Evolutionary conservation across 148 eudicot genomes (phyloP).

Genomic region (Talinum fruticosum): DNA sequence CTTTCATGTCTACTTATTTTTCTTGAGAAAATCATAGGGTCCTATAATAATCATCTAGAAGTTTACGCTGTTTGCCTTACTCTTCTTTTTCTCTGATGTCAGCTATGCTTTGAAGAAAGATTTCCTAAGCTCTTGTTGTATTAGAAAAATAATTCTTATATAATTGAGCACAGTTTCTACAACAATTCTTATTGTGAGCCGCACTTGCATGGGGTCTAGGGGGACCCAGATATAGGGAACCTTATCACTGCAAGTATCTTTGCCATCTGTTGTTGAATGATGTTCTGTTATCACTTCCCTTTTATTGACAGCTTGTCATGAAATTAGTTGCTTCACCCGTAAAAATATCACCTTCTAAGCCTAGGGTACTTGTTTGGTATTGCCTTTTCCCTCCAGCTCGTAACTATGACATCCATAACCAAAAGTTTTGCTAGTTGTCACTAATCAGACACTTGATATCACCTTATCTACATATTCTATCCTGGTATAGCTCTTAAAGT

Average conservation of each 20-base stretch:
- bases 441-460: no score
- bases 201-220: no score
- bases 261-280: not conserved
- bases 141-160: no score
- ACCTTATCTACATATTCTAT: no score
- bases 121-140: not conserved
- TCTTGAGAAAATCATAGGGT: not conserved
- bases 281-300: not conserved
- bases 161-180: no score
- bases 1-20: not conserved
- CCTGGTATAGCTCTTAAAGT: no score
- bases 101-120: not conserved
- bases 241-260: no score
- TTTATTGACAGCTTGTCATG: not conserved
- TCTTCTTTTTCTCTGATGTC: not conserved
- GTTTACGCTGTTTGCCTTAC: not conserved
- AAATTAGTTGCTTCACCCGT: not conserved
- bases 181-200: no score
- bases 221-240: no score
- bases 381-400: not conserved
- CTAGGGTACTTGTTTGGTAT: not conserved
- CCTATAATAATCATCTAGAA: not conserved
- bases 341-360: not conserved
- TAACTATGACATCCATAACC: not conserved
- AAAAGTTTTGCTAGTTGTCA: not conserved